phyloP scores from a whole-genome alignment of 148 eudicot species.

The Dysphania ambrosioides region DNA sequence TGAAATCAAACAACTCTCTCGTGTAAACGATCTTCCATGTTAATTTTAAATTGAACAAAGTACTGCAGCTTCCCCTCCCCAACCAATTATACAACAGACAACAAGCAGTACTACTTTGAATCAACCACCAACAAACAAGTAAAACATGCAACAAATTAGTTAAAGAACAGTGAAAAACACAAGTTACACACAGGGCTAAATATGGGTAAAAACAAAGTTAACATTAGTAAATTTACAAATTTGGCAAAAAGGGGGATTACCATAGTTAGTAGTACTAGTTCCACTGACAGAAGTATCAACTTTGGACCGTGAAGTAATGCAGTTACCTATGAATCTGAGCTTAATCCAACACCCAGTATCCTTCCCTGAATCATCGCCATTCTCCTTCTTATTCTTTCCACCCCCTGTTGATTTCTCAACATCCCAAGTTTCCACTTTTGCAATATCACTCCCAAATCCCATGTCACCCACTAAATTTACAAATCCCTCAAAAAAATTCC shows the following conservation, averaged over 20 bases:
- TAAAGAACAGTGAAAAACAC: slow-evolving; percentile 10
- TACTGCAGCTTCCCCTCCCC: not conserved
- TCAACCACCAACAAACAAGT: not conserved
- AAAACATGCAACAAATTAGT: slow-evolving; percentile 15
- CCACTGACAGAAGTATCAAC: slow-evolving; percentile 85
- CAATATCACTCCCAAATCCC: slow-evolving; percentile 56
- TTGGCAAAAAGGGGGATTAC: slow-evolving; percentile 26
- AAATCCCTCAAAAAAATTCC: slow-evolving; percentile 27
- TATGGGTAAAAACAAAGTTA: too few species aligned
- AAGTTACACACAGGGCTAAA: too few species aligned
- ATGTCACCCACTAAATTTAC: slow-evolving; percentile 33
- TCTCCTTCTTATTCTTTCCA: slow-evolving; percentile 42
- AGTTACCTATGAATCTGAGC: slow-evolving; percentile 66
- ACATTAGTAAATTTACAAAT: not conserved
- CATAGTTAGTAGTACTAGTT: slow-evolving; percentile 61
- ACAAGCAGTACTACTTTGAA: slow-evolving; percentile 2
- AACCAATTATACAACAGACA: not conserved
- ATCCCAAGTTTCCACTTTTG: slow-evolving; percentile 55
- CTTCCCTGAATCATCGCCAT: slow-evolving; percentile 39
- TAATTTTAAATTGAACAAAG: not conserved
- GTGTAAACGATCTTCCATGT: too few species aligned
- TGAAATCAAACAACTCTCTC: not conserved
- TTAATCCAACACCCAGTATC: slow-evolving; percentile 88
- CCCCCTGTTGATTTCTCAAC: slow-evolving; percentile 55
- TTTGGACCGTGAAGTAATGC: slow-evolving; percentile 93